Base-by-base conservation (phyloP, 2,329 filamentous ascomycete genomes). In the Aspergillus pseudonomiae region DNA sequence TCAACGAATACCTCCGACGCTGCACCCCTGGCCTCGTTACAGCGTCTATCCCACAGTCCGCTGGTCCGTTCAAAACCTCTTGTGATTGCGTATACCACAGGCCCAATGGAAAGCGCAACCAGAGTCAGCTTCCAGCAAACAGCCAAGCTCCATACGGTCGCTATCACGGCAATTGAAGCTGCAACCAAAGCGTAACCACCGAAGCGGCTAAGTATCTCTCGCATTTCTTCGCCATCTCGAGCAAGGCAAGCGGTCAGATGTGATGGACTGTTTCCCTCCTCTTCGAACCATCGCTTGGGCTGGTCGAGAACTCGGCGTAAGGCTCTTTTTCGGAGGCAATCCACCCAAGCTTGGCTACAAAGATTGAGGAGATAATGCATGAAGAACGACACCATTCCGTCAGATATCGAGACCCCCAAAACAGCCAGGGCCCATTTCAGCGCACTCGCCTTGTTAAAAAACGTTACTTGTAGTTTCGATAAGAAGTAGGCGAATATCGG, bases 191-290 rank as follows among this genome's bases (percentile, higher is more conserved):
- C 77, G 59, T 91, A 87, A 1, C 91, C 90, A 0, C 89, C 83
- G 71, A 97, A 96, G 1, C 91, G 86, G 2, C 91, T 91, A 0
- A 96, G 83, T 0, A 98, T 80, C 69, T 92, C 93, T 10, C 91
- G 86, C 86, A 95, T 94, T 73, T 97, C 93, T 74, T 98, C 93
- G 0, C 90, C 91, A 70, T 92, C 91, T 19, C 90, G 86, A 71
- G 96, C 92, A 0, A 98, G 84, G 52, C 86, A 90, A 64, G 92
- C 88, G 0, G 84, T 88, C 48, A 98, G 83, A 2, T 84, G 82
- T 0, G 83, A 81, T 0, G 90, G 80, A 0, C 85, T 86, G 74
- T 95, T 91, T 39, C 83, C 82, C 2, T 89, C 83, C 57, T 84
- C 81, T 66, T 93, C 89, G 69, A 96, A 96, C 89, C 93, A 98